Evolutionary conservation across 2,329 filamentous ascomycete genomes (phyloP).

Genomic region (Paecilomyces sp.): DNA sequence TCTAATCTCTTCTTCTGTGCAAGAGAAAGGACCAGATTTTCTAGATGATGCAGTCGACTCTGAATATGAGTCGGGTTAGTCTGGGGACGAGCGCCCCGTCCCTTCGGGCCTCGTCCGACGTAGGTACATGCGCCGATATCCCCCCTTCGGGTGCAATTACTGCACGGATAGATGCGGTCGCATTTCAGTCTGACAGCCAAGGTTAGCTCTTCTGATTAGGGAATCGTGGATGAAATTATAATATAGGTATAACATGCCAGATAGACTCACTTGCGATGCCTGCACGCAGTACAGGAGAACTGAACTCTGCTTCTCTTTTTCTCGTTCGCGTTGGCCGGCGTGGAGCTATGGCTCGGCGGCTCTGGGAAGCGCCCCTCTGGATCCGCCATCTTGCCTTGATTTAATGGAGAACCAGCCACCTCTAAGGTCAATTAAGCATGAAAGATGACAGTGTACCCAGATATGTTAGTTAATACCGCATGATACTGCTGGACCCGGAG

Average conservation of each 20-base stretch:
- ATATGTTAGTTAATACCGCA: not conserved
- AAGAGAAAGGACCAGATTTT: constrained; percentile 29
- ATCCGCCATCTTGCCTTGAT: not conserved
- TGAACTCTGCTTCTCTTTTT: constrained; percentile 31
- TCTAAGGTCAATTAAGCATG: not conserved
- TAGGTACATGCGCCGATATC: constrained; percentile 25
- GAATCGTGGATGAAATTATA: not conserved
- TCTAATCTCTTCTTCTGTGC: constrained; percentile 19
- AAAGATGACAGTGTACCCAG: not conserved
- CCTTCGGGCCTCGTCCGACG: constrained; percentile 26
- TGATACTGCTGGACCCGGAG: not conserved
- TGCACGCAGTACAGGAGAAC: constrained; percentile 31
- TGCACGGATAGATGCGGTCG: constrained; percentile 27
- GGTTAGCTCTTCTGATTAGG: not conserved
- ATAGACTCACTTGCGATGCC: constrained; percentile 25
- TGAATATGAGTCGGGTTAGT: constrained; percentile 23
- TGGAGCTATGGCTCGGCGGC: not conserved
- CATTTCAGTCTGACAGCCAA: constrained; percentile 22
- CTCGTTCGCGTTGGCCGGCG: constrained; percentile 3
- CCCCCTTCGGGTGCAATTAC: constrained; percentile 25
- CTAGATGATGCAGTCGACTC: constrained; percentile 28
- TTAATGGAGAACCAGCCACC: not conserved
- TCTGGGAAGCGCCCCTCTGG: not conserved
- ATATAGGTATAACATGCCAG: not conserved
- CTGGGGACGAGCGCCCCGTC: constrained; percentile 17